These are phyloP conservation scores for Begonia fuchsioides DNA, from an alignment of 306 rosid genomes.

Conservation along the genomic window DNA sequence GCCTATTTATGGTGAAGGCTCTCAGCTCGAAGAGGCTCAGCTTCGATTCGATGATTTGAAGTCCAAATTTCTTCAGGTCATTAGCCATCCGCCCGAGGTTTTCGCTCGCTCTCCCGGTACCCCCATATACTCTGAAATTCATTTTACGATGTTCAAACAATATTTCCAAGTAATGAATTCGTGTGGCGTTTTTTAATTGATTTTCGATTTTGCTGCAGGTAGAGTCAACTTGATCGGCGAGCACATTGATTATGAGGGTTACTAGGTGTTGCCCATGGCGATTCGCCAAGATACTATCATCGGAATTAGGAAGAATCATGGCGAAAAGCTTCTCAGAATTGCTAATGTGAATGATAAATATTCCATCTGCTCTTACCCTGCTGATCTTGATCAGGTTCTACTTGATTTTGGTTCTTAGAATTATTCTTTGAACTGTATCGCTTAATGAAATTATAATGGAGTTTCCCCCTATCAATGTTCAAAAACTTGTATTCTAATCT, in stretches of 20 bases:
- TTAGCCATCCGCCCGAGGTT: constrained; percentile 46
- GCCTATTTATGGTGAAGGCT: constrained; percentile 54
- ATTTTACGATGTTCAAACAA: neutral
- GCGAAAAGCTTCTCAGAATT: constrained; percentile 40
- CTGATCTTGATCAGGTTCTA: constrained; percentile 77
- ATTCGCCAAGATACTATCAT: constrained; percentile 86
- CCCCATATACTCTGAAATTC: neutral
- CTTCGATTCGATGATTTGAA: constrained; percentile 52
- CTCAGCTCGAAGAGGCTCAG: constrained; percentile 72
- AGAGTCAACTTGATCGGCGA: constrained; percentile 98
- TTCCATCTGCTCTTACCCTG: constrained; percentile 63
- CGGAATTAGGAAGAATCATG: constrained; percentile 44
- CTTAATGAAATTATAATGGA: neutral
- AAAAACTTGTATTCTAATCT: neutral
- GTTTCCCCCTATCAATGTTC: neutral
- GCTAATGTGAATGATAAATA: constrained; percentile 69
- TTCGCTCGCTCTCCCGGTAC: constrained; percentile 94
- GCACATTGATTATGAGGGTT: constrained; percentile 90
- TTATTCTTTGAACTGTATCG: too few species aligned
- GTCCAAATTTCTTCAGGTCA: constrained; percentile 37
- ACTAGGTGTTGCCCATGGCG: constrained; percentile 98
- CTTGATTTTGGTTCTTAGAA: neutral
- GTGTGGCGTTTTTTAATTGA: neutral
- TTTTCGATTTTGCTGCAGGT: constrained; percentile 25
- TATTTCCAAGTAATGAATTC: neutral